A percentile compares a stretch with the other conserved stretches of the same genome.
Conservation (phyloP, 2,329 filamentous ascomycete genomes). For the Venturia pyrina region DNA sequence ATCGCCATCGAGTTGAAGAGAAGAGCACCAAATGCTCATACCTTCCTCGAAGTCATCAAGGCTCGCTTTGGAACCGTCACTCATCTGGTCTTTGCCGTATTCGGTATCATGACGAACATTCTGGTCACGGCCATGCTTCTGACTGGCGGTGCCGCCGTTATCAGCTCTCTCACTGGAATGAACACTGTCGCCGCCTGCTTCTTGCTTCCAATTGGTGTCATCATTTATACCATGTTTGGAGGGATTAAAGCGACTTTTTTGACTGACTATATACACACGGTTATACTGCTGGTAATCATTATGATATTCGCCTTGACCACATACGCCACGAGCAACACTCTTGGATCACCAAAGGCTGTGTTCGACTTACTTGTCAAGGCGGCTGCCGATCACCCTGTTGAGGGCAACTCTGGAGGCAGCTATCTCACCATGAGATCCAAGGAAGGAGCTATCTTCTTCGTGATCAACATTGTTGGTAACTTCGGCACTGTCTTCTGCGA, state of each 20-base stretch:
- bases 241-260: conserved; percentile 20
- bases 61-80: conserved; percentile 28
- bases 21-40: conserved; percentile 28
- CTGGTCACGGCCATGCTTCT: conserved; percentile 29
- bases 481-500: conserved; percentile 31
- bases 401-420: conserved; percentile 29
- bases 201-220: conserved; percentile 18
- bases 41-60: conserved; percentile 33
- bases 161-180: conserved; percentile 16
- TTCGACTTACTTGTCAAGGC: conserved; percentile 32
- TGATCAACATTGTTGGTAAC: conserved; percentile 31
- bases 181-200: conserved; percentile 16
- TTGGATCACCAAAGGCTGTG: conserved; percentile 28
- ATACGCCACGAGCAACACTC: conserved; percentile 28
- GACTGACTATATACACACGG: conserved; percentile 29
- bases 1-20: conserved; percentile 22
- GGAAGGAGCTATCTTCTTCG: conserved; percentile 34
- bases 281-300: conserved; percentile 35
- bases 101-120: conserved; percentile 34
- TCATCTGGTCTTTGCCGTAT: conserved; percentile 30
- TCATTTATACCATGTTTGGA: conserved; percentile 18
- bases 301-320: conserved; percentile 33
- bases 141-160: conserved; percentile 15
- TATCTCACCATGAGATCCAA: conserved; percentile 33
- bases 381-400: conserved; percentile 25